Evolutionary conservation across 1,139 yeast species (phyloP), one percentile per base, ranked within the genome.

Genomic region (Magnusiomyces fungicola): DNA sequence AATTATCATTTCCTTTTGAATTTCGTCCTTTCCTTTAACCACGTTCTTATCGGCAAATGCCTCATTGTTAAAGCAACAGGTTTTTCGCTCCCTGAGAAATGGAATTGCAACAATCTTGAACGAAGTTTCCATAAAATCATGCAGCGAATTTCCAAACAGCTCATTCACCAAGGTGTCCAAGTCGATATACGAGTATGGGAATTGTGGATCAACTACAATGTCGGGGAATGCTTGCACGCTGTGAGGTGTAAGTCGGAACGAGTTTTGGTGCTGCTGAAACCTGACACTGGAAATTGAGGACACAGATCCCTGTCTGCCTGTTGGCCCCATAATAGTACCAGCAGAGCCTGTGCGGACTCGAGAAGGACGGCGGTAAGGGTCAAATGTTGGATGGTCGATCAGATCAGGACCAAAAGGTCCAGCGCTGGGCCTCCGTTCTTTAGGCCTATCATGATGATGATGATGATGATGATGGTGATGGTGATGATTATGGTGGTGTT

Each of bases 111-210:
- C 30, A 3, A 50, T 45, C 12, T 43, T 40, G 21, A 50, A 50
- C 2, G 48, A 23, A 16, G 40, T 23, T 5, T 44, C 45, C 16
- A 50, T 37, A 32, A 43, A 38, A 18, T 43, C 48, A 21, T 36
- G 48, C 30, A 24, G 18, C 3, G 39, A 27, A 21, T 41, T 41
- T 14, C 37, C 41, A 32, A 43, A 19, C 1, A 43, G 29, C 23
- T 46, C 50, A 14, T 24, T 36, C 43, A 50, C 38, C 14, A 48
- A 29, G 2, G 48, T 45, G 29, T 47, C 50, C 38, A 50, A 41
- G 30, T 50, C 50, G n/a, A 50, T 34, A 29, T 40, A 50, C 9
- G 53, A 50, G 14, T 37, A 29, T 2, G 50, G 50, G 29, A 50
- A 48, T 10, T 32, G 29, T 18, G 53, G 50, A 41, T 50, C 53